These are phyloP conservation scores for Debaryomyces fabryi DNA, from an alignment of 1,139 yeast species.

Conservation along the genomic window DNA sequence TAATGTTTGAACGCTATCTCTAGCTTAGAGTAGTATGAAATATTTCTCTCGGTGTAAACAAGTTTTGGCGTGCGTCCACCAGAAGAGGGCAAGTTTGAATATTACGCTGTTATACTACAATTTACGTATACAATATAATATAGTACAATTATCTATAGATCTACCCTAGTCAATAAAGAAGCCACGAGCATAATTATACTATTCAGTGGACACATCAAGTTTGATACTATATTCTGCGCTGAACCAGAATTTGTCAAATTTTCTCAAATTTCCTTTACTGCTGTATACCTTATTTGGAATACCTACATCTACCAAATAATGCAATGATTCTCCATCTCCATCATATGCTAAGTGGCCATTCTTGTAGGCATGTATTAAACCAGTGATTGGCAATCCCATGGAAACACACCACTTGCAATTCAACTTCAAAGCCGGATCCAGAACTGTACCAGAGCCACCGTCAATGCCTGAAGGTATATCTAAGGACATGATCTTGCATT, in stretches of 20 bases:
- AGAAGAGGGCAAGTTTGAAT: conserved; percentile 1
- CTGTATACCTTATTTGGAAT: conserved; percentile 57
- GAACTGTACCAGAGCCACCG: conserved; percentile 73
- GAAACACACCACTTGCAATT: conserved; percentile 61
- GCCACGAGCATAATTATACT: neutral
- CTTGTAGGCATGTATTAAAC: conserved; percentile 63
- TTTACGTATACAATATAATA: conserved; percentile 4
- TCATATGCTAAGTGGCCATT: conserved; percentile 32
- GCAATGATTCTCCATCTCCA: conserved; percentile 44
- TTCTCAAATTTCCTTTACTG: conserved; percentile 42
- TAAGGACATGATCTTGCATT: conserved; percentile 61
- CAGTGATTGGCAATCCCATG: conserved; percentile 73
- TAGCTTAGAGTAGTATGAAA: conserved; percentile 1
- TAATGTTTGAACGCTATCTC: neutral
- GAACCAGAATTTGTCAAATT: conserved; percentile 49
- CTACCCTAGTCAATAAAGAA: conserved; percentile 1
- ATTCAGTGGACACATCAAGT: conserved; percentile 23
- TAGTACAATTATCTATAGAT: conserved; percentile 3
- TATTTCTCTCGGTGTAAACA: conserved; percentile 6
- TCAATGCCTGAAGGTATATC: conserved; percentile 88
- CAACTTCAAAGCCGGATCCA: conserved; percentile 30
- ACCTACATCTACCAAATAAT: conserved; percentile 74
- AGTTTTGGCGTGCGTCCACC: neutral
- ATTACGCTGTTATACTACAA: conserved; percentile 4
- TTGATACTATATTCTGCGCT: conserved; percentile 38